These are phyloP conservation scores for Puccinia horiana DNA, from an alignment of 1,284 basidiomycete genomes.

Conservation along the genomic window DNA sequence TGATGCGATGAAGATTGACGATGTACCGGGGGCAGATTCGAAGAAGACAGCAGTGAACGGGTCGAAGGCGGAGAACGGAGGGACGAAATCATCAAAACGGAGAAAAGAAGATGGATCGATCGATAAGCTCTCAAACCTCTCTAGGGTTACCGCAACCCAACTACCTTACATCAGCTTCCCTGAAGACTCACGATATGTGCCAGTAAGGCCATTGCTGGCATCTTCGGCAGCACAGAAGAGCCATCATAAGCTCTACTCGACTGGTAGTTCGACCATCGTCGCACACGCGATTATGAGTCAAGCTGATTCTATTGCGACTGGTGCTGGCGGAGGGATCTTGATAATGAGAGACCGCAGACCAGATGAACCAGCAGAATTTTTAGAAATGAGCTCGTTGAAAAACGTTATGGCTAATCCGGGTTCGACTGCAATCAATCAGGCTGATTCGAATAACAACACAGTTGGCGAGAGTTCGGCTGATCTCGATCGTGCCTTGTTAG, in stretches of 20 bases:
- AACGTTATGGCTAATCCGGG: not conserved
- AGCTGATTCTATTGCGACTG: constrained; percentile 46
- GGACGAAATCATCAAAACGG: constrained; percentile 57
- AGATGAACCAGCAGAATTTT: constrained; percentile 37
- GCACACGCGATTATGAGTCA: constrained; percentile 35
- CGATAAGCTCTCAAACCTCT: constrained; percentile 81
- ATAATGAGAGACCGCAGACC: constrained; percentile 47
- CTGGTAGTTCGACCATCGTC: constrained; percentile 7
- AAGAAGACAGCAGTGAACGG: constrained; percentile 56
- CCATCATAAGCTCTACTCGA: not conserved
- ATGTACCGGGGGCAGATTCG: constrained; percentile 53
- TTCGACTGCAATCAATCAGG: not conserved
- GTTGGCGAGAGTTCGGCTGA: not conserved
- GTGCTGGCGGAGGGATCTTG: constrained; percentile 48
- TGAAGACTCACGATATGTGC: constrained; percentile 74
- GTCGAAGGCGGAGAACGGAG: constrained; percentile 42
- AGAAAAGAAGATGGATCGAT: constrained; percentile 73
- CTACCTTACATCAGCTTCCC: constrained; percentile 81
- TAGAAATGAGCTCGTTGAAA: constrained; percentile 42
- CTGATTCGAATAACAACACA: not conserved
- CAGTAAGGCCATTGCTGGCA: constrained; percentile 78
- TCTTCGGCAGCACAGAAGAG: constrained; percentile 37
- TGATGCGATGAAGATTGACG: constrained; percentile 50
- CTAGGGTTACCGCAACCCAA: constrained; percentile 88
- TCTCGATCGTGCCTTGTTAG: constrained; percentile 32